Conservation (phyloP, 2,329 filamentous ascomycete species). For the Apiospora kogelbergensis region DNA sequence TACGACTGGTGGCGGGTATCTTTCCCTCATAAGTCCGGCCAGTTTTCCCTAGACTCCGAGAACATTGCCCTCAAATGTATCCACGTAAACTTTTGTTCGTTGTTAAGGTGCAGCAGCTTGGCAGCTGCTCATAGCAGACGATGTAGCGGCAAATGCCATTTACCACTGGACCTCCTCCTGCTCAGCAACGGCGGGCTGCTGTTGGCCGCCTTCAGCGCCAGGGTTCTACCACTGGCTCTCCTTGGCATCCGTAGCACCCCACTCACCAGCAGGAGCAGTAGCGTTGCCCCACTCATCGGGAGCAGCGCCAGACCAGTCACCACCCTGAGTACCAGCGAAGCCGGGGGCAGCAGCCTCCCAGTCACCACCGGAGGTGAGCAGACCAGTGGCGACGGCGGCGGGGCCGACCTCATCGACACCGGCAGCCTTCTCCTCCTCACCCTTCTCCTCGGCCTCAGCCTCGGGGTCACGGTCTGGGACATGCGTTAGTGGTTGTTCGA, state of each 20-base stretch:
- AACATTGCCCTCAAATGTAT: constrained; percentile 25
- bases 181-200: constrained; percentile 10
- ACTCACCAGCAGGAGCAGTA: constrained; percentile 67
- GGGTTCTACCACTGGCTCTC: constrained; percentile 31
- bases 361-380: constrained; percentile 65
- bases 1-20: constrained; percentile 69
- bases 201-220: not conserved
- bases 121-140: not conserved
- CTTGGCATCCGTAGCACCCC: constrained; percentile 61
- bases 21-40: constrained; percentile 98
- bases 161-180: constrained; percentile 20
- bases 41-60: constrained; percentile 54
- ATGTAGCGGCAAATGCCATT: constrained; percentile 14
- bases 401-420: constrained; percentile 82
- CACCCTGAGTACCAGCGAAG: constrained; percentile 61
- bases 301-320: constrained; percentile 57
- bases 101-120: constrained; percentile 15
- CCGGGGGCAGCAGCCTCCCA: constrained; percentile 81
- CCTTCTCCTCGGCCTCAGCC: constrained; percentile 98
- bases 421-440: constrained; percentile 87
- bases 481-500: constrained; percentile 18
- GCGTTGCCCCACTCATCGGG: constrained; percentile 60
- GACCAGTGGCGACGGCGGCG: constrained; percentile 75
- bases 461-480: constrained; percentile 88
- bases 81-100: constrained; percentile 18